A percentile compares a stretch with the other conserved stretches of the same genome.
These are phyloP conservation scores for Hyaloperonospora brassicae DNA, from an alignment of 352 stramenopile species.

Conservation along the genomic window DNA sequence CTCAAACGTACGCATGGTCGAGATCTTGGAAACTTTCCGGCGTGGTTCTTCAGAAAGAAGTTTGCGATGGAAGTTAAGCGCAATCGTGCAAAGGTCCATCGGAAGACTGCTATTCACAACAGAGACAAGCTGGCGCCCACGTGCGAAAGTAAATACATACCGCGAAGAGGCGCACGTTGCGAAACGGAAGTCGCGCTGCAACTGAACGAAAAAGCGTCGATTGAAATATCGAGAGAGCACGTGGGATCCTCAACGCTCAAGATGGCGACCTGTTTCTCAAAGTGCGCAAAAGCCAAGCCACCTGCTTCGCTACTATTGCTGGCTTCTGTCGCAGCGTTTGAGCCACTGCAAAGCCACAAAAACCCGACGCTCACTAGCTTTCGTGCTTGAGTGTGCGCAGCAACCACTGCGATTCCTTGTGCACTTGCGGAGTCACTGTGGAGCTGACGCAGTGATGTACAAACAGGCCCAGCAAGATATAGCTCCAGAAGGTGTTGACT, in stretches of 20 bases:
- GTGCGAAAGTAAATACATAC: constrained; percentile 1
- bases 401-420: constrained; percentile 2
- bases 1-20: constrained; percentile 41
- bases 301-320: constrained; percentile 21
- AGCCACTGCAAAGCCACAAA: neutral
- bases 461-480: no score
- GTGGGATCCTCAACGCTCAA: neutral
- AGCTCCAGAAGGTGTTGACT: no score
- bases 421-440: neutral
- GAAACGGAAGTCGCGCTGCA: neutral
- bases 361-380: neutral
- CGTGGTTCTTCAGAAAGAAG: constrained; percentile 33
- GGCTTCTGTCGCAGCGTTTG: constrained; percentile 17
- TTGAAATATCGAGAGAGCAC: neutral
- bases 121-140: constrained; percentile 2
- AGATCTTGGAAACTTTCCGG: constrained; percentile 26
- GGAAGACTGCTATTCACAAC: constrained; percentile 1
- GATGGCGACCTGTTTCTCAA: constrained; percentile 1
- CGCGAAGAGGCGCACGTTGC: neutral
- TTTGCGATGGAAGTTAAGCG: neutral
- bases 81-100: neutral
- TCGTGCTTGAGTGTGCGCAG: constrained; percentile 5
- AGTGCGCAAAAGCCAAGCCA: constrained; percentile 6
- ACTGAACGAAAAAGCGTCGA: neutral
- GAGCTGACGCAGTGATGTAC: no score